A percentile compares a stretch with the other conserved stretches of the same genome.
Conservation (phyloP, 306 rosid species). For the Benincasa hispida region DNA sequence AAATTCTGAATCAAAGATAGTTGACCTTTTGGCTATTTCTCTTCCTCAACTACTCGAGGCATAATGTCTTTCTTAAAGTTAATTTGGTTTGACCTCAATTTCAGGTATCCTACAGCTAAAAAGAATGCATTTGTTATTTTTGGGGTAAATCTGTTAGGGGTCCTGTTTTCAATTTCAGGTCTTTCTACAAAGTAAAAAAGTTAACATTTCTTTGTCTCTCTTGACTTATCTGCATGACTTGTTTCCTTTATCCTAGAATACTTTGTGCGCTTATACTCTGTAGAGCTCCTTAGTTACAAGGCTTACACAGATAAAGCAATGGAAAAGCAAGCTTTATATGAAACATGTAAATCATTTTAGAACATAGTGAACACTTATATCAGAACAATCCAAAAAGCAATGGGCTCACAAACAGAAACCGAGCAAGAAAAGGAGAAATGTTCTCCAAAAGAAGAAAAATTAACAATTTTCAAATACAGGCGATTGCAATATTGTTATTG, state of each 20-base stretch:
- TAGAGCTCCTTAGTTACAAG: not conserved
- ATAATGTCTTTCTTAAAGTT: not conserved
- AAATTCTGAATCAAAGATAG: not conserved
- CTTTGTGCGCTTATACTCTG: not conserved
- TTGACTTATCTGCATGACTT: not conserved
- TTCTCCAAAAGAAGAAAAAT: not conserved
- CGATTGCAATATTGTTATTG: not conserved
- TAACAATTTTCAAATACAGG: not conserved
- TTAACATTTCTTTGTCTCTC: not conserved
- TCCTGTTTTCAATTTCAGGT: not conserved
- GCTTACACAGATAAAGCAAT: not conserved
- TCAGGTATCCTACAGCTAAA: not conserved
- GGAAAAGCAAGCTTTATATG: not conserved
- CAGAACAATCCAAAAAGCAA: not conserved
- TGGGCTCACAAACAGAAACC: not conserved
- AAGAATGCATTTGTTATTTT: not conserved
- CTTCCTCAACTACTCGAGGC: not conserved
- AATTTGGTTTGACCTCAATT: not conserved
- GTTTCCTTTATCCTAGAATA: not conserved
- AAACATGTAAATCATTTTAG: not conserved
- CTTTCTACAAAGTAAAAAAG: not conserved
- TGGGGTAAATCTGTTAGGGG: not conserved
- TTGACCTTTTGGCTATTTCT: not conserved
- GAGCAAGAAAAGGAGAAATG: not conserved
- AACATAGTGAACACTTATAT: not conserved